Conservation (phyloP, 306 rosid species). For the Rosa multiflora region DNA sequence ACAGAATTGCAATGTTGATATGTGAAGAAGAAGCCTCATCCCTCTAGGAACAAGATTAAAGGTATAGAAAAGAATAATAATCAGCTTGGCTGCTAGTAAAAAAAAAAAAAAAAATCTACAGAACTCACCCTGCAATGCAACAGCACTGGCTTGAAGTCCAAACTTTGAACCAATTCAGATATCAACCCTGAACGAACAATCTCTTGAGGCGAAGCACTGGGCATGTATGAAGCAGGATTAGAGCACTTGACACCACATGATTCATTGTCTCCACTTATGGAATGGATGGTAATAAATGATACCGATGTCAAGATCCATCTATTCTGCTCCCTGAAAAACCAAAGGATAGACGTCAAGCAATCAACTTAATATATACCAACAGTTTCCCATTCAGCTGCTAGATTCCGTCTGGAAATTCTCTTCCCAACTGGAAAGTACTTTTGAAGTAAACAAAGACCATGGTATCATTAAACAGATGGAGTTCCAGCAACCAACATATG, state of each 20-base stretch:
- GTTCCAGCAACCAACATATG: not conserved
- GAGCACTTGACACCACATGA: conserved; percentile 34
- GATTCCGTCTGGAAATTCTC: not conserved
- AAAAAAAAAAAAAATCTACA: conserved; percentile 6
- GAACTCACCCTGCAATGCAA: conserved; percentile 66
- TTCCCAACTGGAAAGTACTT: not conserved
- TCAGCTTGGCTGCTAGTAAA: conserved; percentile 12
- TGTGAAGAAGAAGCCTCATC: not conserved
- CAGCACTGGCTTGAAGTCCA: conserved; percentile 38
- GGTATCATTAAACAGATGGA: not conserved
- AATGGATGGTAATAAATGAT: conserved; percentile 61
- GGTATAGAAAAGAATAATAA: not conserved
- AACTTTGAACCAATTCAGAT: conserved; percentile 50
- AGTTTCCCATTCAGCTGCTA: not conserved
- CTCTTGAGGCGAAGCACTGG: conserved; percentile 29
- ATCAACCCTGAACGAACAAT: conserved; percentile 43
- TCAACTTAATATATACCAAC: not conserved
- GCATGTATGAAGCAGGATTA: conserved; percentile 27
- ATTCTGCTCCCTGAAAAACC: conserved; percentile 52
- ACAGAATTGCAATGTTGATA: conserved; percentile 10
- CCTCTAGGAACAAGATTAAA: conserved; percentile 1
- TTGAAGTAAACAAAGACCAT: not conserved
- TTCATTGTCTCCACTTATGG: conserved; percentile 36
- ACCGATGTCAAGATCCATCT: conserved; percentile 66
- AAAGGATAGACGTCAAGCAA: conserved; percentile 8